Evolutionary conservation across 2,329 filamentous ascomycete species (phyloP), one percentile per base, ranked within the genome.

Genomic region (Akanthomyces dipterigenus): DNA sequence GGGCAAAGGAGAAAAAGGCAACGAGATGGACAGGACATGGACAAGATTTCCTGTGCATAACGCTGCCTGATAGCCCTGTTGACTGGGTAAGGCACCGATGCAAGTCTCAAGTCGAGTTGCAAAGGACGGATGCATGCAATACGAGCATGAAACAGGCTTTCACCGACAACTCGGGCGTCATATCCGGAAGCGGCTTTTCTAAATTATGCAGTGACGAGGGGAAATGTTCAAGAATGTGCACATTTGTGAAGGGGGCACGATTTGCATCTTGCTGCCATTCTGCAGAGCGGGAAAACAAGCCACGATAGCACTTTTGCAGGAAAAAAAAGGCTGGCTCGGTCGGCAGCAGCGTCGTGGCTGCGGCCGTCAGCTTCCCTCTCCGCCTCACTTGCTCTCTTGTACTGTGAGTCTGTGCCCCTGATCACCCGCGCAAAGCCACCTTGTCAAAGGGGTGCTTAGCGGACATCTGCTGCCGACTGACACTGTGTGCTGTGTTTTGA

Each of bases 1-100:
- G n/a, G n/a, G n/a, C n/a, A n/a, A n/a, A n/a, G n/a, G n/a, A n/a
- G 28, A 9, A 57, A 49, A 57, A 34, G 55, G 24, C 42, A 40
- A 46, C 43, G 20, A 1, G 16, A 49, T 28, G 16, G 5, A 5
- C 11, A 16, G 36, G 16, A 24, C 9, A 22, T 34, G 7, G 6
- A 36, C 55, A 57, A 38, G 31, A 28, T 18, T 48, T 22, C n/a
- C n/a, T 11, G 18, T 18, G 40, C n/a, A 45, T 45, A 26, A 31
- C 38, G 2, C 20, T 26, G 43, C 14, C 28, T 49, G 28, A 36
- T 26, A 24, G 22, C 45, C 45, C 16, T 42, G 34, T 34, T 34
- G 45, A 38, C 22, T 49, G 45, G n/a, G 49, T 49, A 36, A 31
- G 55, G 55, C 55, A 58, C 34, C 55, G 55, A 58, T 55, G 38